Evolutionary conservation across 768 basidiomycete species (phyloP).

Genomic region (Mrakia gelida): DNA sequence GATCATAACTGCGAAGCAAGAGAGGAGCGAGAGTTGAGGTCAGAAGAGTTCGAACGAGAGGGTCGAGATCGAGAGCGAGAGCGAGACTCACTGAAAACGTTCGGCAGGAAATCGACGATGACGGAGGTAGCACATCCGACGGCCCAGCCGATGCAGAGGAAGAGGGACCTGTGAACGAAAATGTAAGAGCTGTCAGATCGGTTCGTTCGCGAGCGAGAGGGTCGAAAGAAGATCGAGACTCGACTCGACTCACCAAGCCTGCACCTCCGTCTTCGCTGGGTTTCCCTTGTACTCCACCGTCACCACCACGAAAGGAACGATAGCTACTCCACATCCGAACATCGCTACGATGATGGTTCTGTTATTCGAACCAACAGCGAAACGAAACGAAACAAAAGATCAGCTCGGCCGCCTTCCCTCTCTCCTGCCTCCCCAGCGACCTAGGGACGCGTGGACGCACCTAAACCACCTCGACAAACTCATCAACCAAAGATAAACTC

Average conservation of each 20-base stretch:
- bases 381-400: not conserved
- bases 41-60: slow-evolving; percentile 51
- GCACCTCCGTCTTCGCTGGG: slow-evolving; percentile 55
- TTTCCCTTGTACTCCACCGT: slow-evolving; percentile 57
- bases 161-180: slow-evolving; percentile 56
- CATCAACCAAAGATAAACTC: slow-evolving; percentile 28
- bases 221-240: not conserved
- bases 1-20: not conserved
- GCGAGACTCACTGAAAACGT: slow-evolving; percentile 26
- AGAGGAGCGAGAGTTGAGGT: not conserved
- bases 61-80: slow-evolving; percentile 37
- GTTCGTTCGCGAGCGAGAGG: slow-evolving; percentile 63
- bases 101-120: slow-evolving; percentile 43
- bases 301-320: slow-evolving; percentile 67
- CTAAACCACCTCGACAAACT: slow-evolving; percentile 19
- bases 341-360: slow-evolving; percentile 57
- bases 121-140: slow-evolving; percentile 51
- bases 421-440: not conserved
- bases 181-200: slow-evolving; percentile 44
- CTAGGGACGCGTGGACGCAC: not conserved
- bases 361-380: not conserved
- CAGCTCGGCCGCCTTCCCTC: slow-evolving; percentile 53
- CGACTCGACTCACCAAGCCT: slow-evolving; percentile 45
- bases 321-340: slow-evolving; percentile 61
- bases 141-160: slow-evolving; percentile 62